Percentiles rank a stretch among this genome's conserved stretches.
Conservation (phyloP, 2,329 filamentous ascomycete species). For the Alternaria consortialis region DNA sequence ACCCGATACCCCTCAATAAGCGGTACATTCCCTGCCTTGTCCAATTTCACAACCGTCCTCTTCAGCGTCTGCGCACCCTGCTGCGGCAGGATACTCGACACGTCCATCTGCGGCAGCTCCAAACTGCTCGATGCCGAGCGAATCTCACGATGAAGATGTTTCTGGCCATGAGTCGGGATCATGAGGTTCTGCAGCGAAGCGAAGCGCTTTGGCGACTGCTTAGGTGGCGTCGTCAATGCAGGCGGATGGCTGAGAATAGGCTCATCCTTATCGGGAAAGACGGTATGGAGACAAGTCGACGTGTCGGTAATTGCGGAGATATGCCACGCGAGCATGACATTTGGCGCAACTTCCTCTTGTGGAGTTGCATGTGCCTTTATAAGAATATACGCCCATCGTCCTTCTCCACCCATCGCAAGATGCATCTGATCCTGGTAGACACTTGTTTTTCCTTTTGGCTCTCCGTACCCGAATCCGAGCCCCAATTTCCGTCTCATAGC, state of each 20-base stretch:
- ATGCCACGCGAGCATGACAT: constrained; percentile 26
- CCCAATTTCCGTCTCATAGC: neutral
- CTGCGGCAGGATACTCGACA: neutral
- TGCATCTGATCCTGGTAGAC: constrained; percentile 5
- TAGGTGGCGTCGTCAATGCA: neutral
- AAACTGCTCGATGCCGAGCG: constrained; percentile 12
- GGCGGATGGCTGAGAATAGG: neutral
- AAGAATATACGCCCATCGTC: constrained; percentile 28
- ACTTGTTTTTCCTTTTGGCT: neutral
- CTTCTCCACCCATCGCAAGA: constrained; percentile 19
- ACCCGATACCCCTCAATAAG: constrained; percentile 34
- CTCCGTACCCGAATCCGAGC: neutral
- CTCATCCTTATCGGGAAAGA: constrained; percentile 9
- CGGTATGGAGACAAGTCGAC: constrained; percentile 21
- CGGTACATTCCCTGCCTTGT: constrained; percentile 29
- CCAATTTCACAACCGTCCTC: constrained; percentile 27
- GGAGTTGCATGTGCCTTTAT: constrained; percentile 8
- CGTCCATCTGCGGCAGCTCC: constrained; percentile 6
- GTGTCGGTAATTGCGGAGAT: constrained; percentile 15
- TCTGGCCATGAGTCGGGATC: neutral
- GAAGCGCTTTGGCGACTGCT: constrained; percentile 11
- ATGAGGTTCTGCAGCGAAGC: constrained; percentile 19
- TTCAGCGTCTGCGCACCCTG: constrained; percentile 17
- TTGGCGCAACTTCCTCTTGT: constrained; percentile 3
- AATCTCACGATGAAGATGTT: constrained; percentile 11